Conservation (phyloP, 257 asterid genomes). For the Solanum chmielewskii region DNA sequence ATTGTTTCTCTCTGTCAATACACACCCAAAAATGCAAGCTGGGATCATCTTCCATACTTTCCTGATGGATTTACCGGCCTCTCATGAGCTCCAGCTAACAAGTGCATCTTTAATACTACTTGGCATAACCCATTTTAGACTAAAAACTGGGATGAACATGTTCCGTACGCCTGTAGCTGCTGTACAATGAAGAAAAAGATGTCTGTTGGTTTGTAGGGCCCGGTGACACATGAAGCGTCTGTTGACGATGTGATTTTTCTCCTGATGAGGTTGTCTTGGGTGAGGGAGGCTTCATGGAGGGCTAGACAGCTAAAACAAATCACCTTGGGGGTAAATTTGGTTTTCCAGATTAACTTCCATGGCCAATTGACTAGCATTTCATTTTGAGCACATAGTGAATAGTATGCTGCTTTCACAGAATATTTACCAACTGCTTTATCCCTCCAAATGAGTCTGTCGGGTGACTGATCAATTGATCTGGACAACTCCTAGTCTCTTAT, state of each 20-base stretch:
- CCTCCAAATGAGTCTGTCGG: not conserved
- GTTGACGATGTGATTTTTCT: not conserved
- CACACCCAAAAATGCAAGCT: not conserved
- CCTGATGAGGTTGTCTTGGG: not conserved
- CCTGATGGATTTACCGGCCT: not conserved
- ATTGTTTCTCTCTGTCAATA: not conserved
- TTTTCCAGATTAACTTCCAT: not conserved
- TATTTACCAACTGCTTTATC: not conserved
- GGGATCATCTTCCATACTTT: not conserved
- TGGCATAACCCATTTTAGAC: not conserved
- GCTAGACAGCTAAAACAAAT: not conserved
- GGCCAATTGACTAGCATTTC: not conserved
- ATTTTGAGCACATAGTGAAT: not conserved
- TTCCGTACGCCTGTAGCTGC: not conserved
- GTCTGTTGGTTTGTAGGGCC: not conserved
- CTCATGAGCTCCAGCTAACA: not conserved
- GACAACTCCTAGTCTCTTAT: not conserved
- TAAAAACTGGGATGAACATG: not conserved
- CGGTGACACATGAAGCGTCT: not conserved
- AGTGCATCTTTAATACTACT: not conserved
- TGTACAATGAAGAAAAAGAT: not conserved
- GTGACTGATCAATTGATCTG: not conserved
- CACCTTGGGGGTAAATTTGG: not conserved
- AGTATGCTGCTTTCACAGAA: not conserved
- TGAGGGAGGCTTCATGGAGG: not conserved